Conservation (phyloP, 2,329 filamentous ascomycete species). For the Colletotrichum zoysiae region DNA sequence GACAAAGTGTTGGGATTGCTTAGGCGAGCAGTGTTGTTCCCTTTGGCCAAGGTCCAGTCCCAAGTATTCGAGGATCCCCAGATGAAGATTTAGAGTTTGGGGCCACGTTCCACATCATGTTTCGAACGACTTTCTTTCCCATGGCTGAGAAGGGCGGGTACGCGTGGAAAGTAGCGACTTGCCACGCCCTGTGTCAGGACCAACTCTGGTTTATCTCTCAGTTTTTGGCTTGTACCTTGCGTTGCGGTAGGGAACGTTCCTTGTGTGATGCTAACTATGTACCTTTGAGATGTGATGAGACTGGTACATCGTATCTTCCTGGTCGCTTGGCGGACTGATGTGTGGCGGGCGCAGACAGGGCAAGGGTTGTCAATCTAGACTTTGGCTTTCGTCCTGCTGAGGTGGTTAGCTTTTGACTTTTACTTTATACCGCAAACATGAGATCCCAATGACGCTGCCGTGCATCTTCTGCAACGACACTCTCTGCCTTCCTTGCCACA, state of each 20-base stretch:
- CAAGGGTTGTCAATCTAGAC: constrained; percentile 9
- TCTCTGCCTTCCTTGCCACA: not conserved
- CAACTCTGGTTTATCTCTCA: not conserved
- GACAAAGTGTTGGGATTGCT: not conserved
- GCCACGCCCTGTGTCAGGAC: constrained; percentile 11
- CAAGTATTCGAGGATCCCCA: constrained; percentile 14
- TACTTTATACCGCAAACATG: constrained; percentile 10
- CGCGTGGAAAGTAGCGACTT: constrained; percentile 6
- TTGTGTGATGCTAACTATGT: not conserved
- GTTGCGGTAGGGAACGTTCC: constrained; percentile 5
- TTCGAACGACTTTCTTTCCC: constrained; percentile 36
- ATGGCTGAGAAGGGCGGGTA: constrained; percentile 13
- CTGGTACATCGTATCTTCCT: not conserved
- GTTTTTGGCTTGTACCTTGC: constrained; percentile 30
- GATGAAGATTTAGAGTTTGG: constrained; percentile 29
- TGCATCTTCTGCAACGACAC: constrained; percentile 21
- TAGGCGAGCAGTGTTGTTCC: constrained; percentile 16
- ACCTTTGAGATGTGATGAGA: constrained; percentile 6
- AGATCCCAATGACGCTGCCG: constrained; percentile 35
- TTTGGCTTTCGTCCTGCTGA: constrained; percentile 29
- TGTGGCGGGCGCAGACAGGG: constrained; percentile 1
- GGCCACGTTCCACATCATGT: constrained; percentile 39
- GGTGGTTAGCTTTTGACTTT: not conserved
- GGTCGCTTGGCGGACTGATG: not conserved
- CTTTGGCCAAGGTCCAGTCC: constrained; percentile 16